Percentiles rank a stretch among this genome's conserved stretches.
Evolutionary conservation across 768 basidiomycete species (phyloP).

Genomic region (Amanita pseudoporphyria): DNA sequence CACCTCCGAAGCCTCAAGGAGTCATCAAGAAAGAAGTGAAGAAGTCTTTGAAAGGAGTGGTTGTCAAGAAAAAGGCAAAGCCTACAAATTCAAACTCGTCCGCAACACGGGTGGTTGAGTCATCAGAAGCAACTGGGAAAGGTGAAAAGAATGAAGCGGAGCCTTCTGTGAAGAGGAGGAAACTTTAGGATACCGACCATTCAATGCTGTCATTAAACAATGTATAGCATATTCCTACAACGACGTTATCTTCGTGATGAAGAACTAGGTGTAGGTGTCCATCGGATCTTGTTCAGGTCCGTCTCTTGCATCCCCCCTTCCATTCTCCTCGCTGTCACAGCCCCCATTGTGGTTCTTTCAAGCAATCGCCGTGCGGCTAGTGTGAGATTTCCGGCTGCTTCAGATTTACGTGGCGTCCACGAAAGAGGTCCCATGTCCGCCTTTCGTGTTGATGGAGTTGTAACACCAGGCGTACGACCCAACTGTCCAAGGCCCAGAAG

Average conservation of each 20-base stretch:
- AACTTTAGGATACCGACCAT: slow-evolving; percentile 3
- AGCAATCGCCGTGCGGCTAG: slow-evolving; percentile 78
- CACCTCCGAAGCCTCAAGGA: slow-evolving; percentile 24
- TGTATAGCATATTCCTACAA: slow-evolving; percentile 8
- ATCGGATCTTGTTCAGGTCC: slow-evolving; percentile 57
- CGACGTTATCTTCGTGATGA: slow-evolving; percentile 22
- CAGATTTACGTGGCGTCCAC: slow-evolving; percentile 69
- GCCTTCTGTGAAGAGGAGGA: slow-evolving; percentile 9
- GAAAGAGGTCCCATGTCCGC: slow-evolving; percentile 72
- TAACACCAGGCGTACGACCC: slow-evolving; percentile 28
- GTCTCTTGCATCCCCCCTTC: slow-evolving; percentile 51
- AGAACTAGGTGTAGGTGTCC: slow-evolving; percentile 67
- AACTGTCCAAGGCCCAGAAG: slow-evolving; percentile 33
- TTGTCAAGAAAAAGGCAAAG: slow-evolving; percentile 71
- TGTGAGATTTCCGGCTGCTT: slow-evolving; percentile 67
- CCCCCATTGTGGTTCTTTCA: slow-evolving; percentile 60
- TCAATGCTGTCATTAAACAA: neutral
- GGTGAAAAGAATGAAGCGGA: slow-evolving; percentile 9
- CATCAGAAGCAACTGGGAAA: slow-evolving; percentile 14
- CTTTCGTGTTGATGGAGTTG: slow-evolving; percentile 24
- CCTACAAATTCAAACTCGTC: slow-evolving; percentile 13
- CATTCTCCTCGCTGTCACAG: slow-evolving; percentile 49
- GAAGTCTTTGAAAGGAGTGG: slow-evolving; percentile 64
- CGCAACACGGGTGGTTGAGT: slow-evolving; percentile 4
- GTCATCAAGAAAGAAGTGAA: slow-evolving; percentile 53